Base-by-base conservation (phyloP, 805 yeast species). In the Teunomyces panamensis region DNA sequence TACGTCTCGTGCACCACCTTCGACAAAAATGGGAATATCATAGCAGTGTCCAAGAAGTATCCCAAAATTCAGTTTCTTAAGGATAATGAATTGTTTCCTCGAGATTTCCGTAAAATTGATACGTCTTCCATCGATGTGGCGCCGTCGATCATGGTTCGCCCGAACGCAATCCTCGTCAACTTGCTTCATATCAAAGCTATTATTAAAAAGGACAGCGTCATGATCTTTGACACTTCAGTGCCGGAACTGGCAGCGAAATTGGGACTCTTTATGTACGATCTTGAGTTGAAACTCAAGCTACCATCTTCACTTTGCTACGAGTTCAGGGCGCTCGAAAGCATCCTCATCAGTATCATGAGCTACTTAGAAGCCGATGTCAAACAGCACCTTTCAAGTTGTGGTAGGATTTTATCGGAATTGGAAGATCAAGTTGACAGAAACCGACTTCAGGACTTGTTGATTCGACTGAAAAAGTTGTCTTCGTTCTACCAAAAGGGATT, bases 141-240 rank as follows among this genome's bases (percentile, higher is more conserved):
- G 3, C 99, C 99, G 0, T 82, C 89, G 14, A 85, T 94, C 41
- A 83, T 91, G 50, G 89, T 90, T 17, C 77, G 97, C 49, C 76
- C 80, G 24, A 79, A 80, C 53, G 85, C 95, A 45, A 87, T 92
- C 14, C 71, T 94, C 46, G 82, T 94, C 43, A 91, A 90, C 61
- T 67, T 94, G 59, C 69, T 94, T 33, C 94, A 91, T 62, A 89
- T 94, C 43, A 86, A 94, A 54, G 98, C 97, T 1, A 74, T 94
- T 42, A 81, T 94, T n/a, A 87, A 86, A 57, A 77, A 80, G 36
- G 89, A 92, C 57, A 72, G 77, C 52, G 95, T 94, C 8, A 77
- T 87, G 68, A 78, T 94, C 1, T 94, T 94, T 65, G 98, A 94
- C 59, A 83, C 89, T 10, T 73, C 84, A 45, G 80, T 68, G 45